Evolutionary conservation across 106 monocot species (phyloP).

Genomic region (Cymbidium sinense): DNA sequence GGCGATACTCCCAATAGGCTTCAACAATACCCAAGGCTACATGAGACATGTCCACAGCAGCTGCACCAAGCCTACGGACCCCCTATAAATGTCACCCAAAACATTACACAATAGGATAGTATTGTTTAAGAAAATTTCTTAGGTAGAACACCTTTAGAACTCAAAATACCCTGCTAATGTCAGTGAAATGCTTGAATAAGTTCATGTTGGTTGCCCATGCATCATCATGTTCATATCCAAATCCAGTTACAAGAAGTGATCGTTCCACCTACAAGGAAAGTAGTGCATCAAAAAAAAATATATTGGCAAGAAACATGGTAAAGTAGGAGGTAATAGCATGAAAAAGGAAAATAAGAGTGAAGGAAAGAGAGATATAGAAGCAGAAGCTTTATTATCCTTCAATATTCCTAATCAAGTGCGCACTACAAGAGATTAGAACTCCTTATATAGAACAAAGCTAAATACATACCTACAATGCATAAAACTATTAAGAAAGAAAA

Average conservation of each 20-base stretch:
- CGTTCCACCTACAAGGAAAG: constrained; percentile 56
- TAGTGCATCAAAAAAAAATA: background rate
- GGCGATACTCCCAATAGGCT: constrained; percentile 94
- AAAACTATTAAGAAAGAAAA: too few species aligned
- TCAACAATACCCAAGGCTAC: constrained; percentile 92
- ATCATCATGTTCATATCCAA: constrained; percentile 99
- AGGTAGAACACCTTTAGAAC: background rate
- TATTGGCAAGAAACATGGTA: background rate
- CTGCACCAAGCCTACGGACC: constrained; percentile 92
- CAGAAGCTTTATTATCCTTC: too few species aligned
- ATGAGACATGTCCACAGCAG: constrained; percentile 96
- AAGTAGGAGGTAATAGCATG: too few species aligned
- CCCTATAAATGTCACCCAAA: constrained; percentile 42
- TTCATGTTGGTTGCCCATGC: constrained; percentile 89
- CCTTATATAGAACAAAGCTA: too few species aligned
- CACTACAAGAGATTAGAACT: too few species aligned
- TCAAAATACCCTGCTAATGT: constrained; percentile 74
- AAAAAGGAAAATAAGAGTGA: too few species aligned
- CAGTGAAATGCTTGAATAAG: constrained; percentile 92
- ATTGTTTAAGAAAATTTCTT: background rate
- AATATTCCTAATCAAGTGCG: too few species aligned
- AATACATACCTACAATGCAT: too few species aligned
- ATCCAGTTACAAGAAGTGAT: constrained; percentile 95
- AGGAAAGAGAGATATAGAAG: too few species aligned
- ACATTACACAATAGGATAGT: background rate